Evolutionary conservation across 2,329 filamentous ascomycete species (phyloP), one percentile per base, ranked within the genome.

Genomic region (Aspergillus proliferans): DNA sequence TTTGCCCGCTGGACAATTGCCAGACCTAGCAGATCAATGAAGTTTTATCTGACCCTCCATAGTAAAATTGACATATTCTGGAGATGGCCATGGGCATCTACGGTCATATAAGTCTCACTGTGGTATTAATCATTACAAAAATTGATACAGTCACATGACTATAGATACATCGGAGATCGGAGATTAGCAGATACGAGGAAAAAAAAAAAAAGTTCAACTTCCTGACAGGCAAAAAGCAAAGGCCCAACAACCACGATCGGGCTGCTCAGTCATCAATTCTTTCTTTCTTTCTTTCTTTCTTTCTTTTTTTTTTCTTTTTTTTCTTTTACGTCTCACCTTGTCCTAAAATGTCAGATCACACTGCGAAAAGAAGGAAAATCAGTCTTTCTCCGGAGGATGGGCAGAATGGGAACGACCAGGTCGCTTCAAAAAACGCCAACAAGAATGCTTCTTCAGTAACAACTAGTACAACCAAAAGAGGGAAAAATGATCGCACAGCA

Each of bases 321-420:
- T 18, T 40, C 10, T 36, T 24, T 21, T 41, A n/a, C 14, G n/a
- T 4, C 36, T 45, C 40, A 34, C 19, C 30, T 28, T 6, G 39
- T 10, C n/a, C 22, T 44, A 51, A 47, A 46, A 70, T 69, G 69
- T 67, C 64, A 43, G 47, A 54, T 34, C 62, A 65, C 48, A 54
- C 66, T 36, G 65, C 67, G 4, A 77, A 78, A 58, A 64, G 74
- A 58, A 72, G 75, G 58, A 77, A 76, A 59, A 60, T 77, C 30
- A 72, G 70, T 53, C 67, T 71, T 52, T 64, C 57, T 53, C 50
- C 56, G 3, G 56, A 59, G 30, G 47, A 46, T 47, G 45, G 49
- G 6, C 36, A 34, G 22, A 65, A 48, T 56, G 62, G 45, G 71
- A 71, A 59, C 55, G 41, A 63, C 64, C 49, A 59, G 19, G 6